Evolutionary conservation across 352 stramenopile genomes (phyloP).

Genomic region (Phytophthora capsici): DNA sequence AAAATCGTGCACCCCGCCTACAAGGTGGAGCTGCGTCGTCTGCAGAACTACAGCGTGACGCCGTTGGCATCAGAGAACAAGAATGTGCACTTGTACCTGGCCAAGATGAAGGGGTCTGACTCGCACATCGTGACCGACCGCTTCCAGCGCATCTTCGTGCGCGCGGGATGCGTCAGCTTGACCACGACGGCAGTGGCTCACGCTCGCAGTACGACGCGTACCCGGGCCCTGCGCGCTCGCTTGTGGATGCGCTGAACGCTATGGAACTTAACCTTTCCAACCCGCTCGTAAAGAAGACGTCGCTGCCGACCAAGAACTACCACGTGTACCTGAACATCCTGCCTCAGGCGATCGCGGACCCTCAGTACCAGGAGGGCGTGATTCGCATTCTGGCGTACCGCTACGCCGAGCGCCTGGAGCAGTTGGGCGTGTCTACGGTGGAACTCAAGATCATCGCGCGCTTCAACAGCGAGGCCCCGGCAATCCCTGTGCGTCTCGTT

Average conservation of each 20-base stretch:
- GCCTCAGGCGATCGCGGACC: conserved; percentile 93
- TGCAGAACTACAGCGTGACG: conserved; percentile 98
- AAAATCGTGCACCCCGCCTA: conserved; percentile 97
- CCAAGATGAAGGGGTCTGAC: conserved; percentile 90
- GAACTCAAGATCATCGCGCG: conserved; percentile 97
- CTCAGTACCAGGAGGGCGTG: conserved; percentile 96
- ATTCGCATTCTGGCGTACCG: conserved; percentile 91
- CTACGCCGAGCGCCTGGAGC: conserved; percentile 90
- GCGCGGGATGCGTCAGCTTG: conserved; percentile 91
- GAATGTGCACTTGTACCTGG: conserved; percentile 99
- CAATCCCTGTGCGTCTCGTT: conserved; percentile 96
- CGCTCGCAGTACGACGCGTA: conserved; percentile 91
- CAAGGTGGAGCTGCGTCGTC: conserved; percentile 97
- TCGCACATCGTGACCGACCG: conserved; percentile 87
- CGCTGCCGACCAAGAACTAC: conserved; percentile 94
- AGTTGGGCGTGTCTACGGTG: conserved; percentile 95
- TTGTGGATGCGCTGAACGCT: conserved; percentile 98
- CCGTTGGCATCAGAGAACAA: conserved; percentile 94
- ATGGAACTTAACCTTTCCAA: conserved; percentile 97
- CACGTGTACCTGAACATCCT: conserved; percentile 99
- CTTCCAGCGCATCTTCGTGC: conserved; percentile 96
- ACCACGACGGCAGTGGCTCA: conserved; percentile 74
- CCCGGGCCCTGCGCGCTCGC: conserved; percentile 94
- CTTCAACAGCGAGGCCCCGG: conserved; percentile 92
- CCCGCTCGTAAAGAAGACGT: conserved; percentile 81